Conservation (phyloP, 2,329 filamentous ascomycete species). For the Epicoccum sorghinum region DNA sequence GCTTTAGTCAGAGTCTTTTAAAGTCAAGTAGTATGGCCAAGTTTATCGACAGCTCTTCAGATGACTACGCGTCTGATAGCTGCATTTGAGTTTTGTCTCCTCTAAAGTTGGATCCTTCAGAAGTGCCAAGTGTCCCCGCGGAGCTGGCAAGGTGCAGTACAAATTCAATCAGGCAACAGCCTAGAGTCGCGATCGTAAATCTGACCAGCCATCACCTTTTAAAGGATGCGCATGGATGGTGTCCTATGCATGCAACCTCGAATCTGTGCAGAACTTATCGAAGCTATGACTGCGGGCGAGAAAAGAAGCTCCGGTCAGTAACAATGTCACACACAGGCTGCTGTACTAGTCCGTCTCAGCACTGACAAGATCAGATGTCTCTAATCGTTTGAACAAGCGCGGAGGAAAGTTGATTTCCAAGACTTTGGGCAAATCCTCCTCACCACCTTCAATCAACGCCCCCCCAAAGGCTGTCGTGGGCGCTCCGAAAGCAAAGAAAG, state of each 20-base stretch:
- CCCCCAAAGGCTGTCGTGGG: constrained; percentile 41
- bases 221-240: constrained; percentile 11
- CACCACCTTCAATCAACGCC: constrained; percentile 29
- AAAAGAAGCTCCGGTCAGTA: constrained; percentile 39
- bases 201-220: neutral
- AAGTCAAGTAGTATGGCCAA: no score
- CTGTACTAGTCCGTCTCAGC: neutral
- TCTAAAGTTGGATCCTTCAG: no score
- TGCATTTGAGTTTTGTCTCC: no score
- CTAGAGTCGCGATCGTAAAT: neutral
- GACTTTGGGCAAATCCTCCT: constrained; percentile 25
- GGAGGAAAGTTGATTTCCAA: constrained; percentile 31
- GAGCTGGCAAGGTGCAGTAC: neutral
- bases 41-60: no score
- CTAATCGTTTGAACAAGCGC: constrained; percentile 35
- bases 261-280: constrained; percentile 18
- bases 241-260: constrained; percentile 22
- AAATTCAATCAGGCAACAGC: constrained; percentile 12
- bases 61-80: no score
- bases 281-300: constrained; percentile 35
- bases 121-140: no score
- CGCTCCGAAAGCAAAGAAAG: constrained; percentile 36
- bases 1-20: no score
- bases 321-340: constrained; percentile 3
- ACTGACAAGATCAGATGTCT: constrained; percentile 27